Conservation (phyloP, 805 yeast species). For the Yueomyces sinensis region DNA sequence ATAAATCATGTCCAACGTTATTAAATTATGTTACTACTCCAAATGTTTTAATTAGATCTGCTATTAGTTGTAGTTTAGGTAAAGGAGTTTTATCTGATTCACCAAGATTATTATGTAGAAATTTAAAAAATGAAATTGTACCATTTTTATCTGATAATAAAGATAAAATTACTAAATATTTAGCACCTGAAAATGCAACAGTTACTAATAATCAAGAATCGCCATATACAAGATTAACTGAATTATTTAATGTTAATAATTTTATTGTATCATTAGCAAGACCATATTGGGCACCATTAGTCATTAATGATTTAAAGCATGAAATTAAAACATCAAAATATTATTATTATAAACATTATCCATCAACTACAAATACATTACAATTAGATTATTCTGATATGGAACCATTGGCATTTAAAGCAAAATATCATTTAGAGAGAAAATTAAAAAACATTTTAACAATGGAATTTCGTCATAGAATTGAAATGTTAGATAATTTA, state of each 20-base stretch:
- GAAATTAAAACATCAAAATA: constrained; percentile 31
- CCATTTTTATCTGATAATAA: constrained; percentile 34
- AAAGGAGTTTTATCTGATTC: constrained; percentile 49
- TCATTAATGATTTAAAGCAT: constrained; percentile 73
- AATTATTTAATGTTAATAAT: constrained; percentile 88
- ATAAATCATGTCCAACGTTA: constrained; percentile 46
- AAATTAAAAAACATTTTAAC: constrained; percentile 44
- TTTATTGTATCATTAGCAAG: constrained; percentile 84
- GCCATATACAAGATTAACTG: constrained; percentile 82
- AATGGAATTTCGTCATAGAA: constrained; percentile 73
- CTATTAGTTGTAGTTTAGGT: constrained; percentile 76
- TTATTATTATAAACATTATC: constrained; percentile 26
- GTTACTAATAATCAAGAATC: constrained; percentile 34
- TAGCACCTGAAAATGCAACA: constrained; percentile 35
- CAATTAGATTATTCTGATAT: constrained; percentile 22
- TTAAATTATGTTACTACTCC: constrained; percentile 89
- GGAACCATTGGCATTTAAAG: constrained; percentile 25
- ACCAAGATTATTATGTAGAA: constrained; percentile 46
- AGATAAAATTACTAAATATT: constrained; percentile 18
- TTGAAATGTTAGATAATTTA: constrained; percentile 64
- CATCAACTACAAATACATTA: constrained; percentile 23
- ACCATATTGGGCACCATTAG: constrained; percentile 84
- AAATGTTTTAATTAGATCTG: constrained; percentile 80
- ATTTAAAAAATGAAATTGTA: constrained; percentile 48
- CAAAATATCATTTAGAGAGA: constrained; percentile 25